Base-by-base conservation (phyloP, 345 rosid genomes). In the Ceriops tagal region DNA sequence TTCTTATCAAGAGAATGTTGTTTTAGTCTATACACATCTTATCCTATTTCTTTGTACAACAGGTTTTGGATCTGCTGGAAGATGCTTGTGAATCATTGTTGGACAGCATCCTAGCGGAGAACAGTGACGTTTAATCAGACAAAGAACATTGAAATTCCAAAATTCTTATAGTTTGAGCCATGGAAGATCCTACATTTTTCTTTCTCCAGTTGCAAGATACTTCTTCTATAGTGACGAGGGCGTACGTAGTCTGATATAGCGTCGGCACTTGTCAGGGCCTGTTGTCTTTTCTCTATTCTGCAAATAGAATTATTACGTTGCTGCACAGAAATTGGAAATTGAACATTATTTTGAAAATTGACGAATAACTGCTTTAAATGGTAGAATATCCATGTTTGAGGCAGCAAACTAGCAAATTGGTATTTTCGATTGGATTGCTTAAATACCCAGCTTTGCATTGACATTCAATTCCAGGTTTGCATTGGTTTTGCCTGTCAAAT, bases 71-170 rank as follows among this genome's bases (percentile, higher is more conserved):
- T 77, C 61, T 91, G 73, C 97, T 91, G 70, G 96, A 88, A 78
- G 98, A 93, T 84, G 96, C 95, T 8, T 93, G 97, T 61, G 92
- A 83, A 72, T 91, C 97, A 16, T 74, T 91, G 88, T 70, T 93
- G 78, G 96, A 93, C 76, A 86, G 83, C 81, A 82, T 93, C 64
- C 59, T 79, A 76, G 82, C 84, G 0, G 83, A 76, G 75, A 81
- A 81, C 65, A 70, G 66, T 26, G 37, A 64, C 60, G 3, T 43
- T 43, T 15, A 43, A 43, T 3, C 49, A 43, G 49, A 43, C 16
- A 43, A 19, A 13, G 49, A 43, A 69, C 77, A 35, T 21, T 6
- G 4, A 65, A 55, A 22, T 57, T 73, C 51, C 68, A 32, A 61
- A 8, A 30, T 31, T 52, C 46, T 31, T 11, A 30, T 66, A 10